Conservation (phyloP, 2,329 filamentous ascomycete genomes). For the Colletotrichum spaethianum region DNA sequence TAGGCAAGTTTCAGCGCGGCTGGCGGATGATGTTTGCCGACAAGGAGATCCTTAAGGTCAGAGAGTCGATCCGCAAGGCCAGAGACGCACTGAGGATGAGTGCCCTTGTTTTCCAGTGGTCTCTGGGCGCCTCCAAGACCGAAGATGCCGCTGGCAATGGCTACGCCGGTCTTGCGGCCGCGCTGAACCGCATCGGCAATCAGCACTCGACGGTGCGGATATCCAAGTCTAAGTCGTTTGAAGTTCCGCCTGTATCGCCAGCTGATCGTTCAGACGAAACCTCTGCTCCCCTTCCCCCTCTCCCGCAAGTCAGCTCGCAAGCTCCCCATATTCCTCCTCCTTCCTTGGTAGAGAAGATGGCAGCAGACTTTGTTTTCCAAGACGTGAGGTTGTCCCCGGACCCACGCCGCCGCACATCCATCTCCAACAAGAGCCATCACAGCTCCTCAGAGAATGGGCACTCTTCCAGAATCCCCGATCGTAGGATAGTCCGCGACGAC, state of each 20-base stretch:
- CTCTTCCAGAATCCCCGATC: constrained; percentile 34
- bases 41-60: constrained; percentile 73
- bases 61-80: constrained; percentile 68
- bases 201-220: constrained; percentile 46
- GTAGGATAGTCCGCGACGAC: constrained; percentile 38
- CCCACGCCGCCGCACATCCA: constrained; percentile 45
- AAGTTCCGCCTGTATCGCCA: constrained; percentile 34
- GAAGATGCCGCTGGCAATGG: constrained; percentile 75
- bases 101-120: constrained; percentile 76
- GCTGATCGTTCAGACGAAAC: constrained; percentile 9
- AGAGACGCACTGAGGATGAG: constrained; percentile 75
- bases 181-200: constrained; percentile 67
- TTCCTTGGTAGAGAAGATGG: constrained; percentile 41
- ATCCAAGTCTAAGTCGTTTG: constrained; percentile 49
- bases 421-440: constrained; percentile 45
- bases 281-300: constrained; percentile 18
- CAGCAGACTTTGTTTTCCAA: constrained; percentile 38
- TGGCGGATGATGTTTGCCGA: constrained; percentile 76
- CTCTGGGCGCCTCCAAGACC: constrained; percentile 69
- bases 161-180: constrained; percentile 76
- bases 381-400: constrained; percentile 39
- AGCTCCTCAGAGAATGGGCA: constrained; percentile 39
- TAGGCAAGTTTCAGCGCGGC: constrained; percentile 72
- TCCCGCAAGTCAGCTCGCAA: constrained; percentile 34
- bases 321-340: constrained; percentile 42